Base-by-base conservation (phyloP, 768 basidiomycete species). In the Lentinula detonsa region DNA sequence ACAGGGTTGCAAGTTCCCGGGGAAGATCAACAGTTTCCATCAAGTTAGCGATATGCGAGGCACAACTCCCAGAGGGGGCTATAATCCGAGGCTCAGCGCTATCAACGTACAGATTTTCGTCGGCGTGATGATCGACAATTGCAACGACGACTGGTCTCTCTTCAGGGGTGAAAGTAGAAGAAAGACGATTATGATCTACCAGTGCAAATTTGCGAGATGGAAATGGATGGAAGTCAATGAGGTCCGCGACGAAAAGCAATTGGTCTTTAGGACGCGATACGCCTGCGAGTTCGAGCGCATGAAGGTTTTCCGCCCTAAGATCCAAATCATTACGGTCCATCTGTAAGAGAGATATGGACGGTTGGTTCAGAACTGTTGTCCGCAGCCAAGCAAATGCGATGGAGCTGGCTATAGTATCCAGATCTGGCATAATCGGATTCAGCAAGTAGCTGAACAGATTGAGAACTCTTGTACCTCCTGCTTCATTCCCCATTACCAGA, bases 401-500 rank as follows among this genome's bases (percentile, higher is more conserved):
- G 2, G 95, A 85, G 61, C 90, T 91, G 0, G 93, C 95, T 18
- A 96, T 70, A 4, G 87, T 87, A 74, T 99, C 97, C 37, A 98
- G 84, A 73, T 99, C 96, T 98, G 62, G 0, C 28, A 28, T 13
- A 5, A 13, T 39, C 7, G 37, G 13, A 39, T 8, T 39, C 9
- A 39, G 37, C 1, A 3, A 39, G 13, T 13, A 8, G 9, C 37
- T 39, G 37, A 1, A 39, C 13, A 39, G 62, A 60, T 18, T 10
- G 31, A 31, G 21, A 18, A 57, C 42, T 60, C 15, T 18, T 67
- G 75, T 61, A 95, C 96, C 96, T 68, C 95, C 95, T 13, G 96
- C 93, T 73, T 98, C 96, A 71, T 99, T 99, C 0, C 96, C 95
- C 87, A 95, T 91, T 0, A 87, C 89, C 5, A 97, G 78, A 0